These are phyloP conservation scores for Tylopilus sp. DNA, from an alignment of 768 basidiomycete species.

Conservation along the genomic window DNA sequence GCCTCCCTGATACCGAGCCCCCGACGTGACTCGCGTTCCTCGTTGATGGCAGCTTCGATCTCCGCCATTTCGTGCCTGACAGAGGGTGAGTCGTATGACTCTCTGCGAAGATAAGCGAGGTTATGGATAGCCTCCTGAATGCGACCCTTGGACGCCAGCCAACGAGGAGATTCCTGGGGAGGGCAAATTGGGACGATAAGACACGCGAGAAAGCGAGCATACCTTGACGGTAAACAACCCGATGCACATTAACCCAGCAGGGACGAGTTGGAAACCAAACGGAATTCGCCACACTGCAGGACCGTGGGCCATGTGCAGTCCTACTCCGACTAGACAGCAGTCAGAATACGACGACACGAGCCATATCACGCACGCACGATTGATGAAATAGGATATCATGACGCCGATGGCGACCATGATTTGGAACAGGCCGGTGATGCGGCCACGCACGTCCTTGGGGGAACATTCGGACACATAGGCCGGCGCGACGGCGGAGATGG, in stretches of 20 bases:
- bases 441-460: constrained; percentile 82
- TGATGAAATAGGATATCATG: constrained; percentile 82
- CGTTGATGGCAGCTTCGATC: constrained; percentile 74
- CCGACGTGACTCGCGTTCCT: constrained; percentile 64
- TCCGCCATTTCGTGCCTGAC: constrained; percentile 68
- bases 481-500: constrained; percentile 79
- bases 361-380: constrained; percentile 40
- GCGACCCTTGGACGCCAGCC: constrained; percentile 64
- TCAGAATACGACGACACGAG: not conserved
- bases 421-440: constrained; percentile 84
- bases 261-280: constrained; percentile 73
- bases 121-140: constrained; percentile 51
- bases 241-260: constrained; percentile 64
- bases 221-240: constrained; percentile 68
- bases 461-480: constrained; percentile 71
- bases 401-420: constrained; percentile 83
- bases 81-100: constrained; percentile 36
- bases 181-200: no score
- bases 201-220: no score
- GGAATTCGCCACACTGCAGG: constrained; percentile 65
- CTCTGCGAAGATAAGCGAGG: constrained; percentile 61
- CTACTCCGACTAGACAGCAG: constrained; percentile 49
- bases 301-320: constrained; percentile 46
- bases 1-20: constrained; percentile 68
- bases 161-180: constrained; percentile 68